Evolutionary conservation across 257 asterid species (phyloP).

Genomic region (Plectranthus barbatus): DNA sequence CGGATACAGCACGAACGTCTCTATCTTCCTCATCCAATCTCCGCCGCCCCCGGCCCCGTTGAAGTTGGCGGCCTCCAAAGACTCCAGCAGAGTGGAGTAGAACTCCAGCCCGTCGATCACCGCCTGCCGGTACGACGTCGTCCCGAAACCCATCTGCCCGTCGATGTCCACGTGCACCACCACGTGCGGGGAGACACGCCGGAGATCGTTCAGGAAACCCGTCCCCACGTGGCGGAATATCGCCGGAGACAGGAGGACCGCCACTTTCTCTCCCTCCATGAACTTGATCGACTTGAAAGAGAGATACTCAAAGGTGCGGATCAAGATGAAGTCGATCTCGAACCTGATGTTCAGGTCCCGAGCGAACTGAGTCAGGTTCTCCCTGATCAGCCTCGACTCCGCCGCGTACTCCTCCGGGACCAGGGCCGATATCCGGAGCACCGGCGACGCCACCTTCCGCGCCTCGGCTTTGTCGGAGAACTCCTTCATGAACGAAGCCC

Average conservation of each 20-base stretch:
- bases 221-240: slow-evolving; percentile 68
- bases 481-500: slow-evolving; percentile 91
- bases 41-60: slow-evolving; percentile 34
- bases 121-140: slow-evolving; percentile 62
- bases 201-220: slow-evolving; percentile 65
- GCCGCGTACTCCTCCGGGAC: slow-evolving; percentile 64
- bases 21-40: slow-evolving; percentile 63
- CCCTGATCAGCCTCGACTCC: slow-evolving; percentile 57
- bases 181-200: slow-evolving; percentile 64
- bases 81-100: slow-evolving; percentile 71
- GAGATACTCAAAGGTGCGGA: slow-evolving; percentile 52
- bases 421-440: slow-evolving; percentile 61
- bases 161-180: slow-evolving; percentile 85
- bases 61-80: slow-evolving; percentile 61
- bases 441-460: slow-evolving; percentile 31
- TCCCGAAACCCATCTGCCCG: slow-evolving; percentile 47
- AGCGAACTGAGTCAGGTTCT: slow-evolving; percentile 61
- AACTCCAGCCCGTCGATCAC: slow-evolving; percentile 80
- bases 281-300: slow-evolving; percentile 68
- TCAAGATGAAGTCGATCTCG: slow-evolving; percentile 52
- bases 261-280: slow-evolving; percentile 65
- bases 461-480: slow-evolving; percentile 56
- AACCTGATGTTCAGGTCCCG: slow-evolving; percentile 60
- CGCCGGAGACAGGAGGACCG: slow-evolving; percentile 56
- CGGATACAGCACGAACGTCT: slow-evolving; percentile 65